Evolutionary conservation across 768 basidiomycete genomes (phyloP).

Genomic region (Agaricus bisporus): DNA sequence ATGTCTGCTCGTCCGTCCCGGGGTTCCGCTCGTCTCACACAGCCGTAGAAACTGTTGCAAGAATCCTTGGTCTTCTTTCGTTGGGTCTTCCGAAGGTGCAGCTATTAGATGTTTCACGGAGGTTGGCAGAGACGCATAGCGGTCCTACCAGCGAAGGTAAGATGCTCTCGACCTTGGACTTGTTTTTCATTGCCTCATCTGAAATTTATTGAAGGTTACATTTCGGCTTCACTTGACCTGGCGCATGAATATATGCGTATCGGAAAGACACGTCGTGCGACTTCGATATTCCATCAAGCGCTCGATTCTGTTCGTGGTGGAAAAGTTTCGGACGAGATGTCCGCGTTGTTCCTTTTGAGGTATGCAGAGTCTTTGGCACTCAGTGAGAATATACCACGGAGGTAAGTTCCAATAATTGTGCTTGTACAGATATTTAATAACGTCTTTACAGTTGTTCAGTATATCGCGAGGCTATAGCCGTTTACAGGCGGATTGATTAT

Average conservation of each 20-base stretch:
- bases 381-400: conserved; percentile 50
- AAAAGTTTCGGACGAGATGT: conserved; percentile 43
- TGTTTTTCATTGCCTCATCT: background rate
- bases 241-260: conserved; percentile 77
- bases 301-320: conserved; percentile 38
- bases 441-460: conserved; percentile 31
- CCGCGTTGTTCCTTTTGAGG: conserved; percentile 51
- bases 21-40: background rate
- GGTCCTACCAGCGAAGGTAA: conserved; percentile 43
- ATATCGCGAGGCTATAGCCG: conserved; percentile 54
- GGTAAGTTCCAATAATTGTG: conserved; percentile 31
- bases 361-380: conserved; percentile 62
- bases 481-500: conserved; percentile 34
- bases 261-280: conserved; percentile 68
- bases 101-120: conserved; percentile 57
- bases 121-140: conserved; percentile 45
- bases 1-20: conserved; percentile 17
- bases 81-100: conserved; percentile 61
- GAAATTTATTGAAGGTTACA: conserved; percentile 39
- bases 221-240: conserved; percentile 59
- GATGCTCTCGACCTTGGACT: conserved; percentile 1
- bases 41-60: conserved; percentile 11
- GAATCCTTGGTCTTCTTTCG: conserved; percentile 66
- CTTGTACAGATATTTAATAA: background rate
- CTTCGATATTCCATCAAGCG: conserved; percentile 54